Percentiles rank a stretch among this genome's conserved stretches.
Conservation (phyloP, 1,284 basidiomycete species). For the Blastosporella zonata region DNA sequence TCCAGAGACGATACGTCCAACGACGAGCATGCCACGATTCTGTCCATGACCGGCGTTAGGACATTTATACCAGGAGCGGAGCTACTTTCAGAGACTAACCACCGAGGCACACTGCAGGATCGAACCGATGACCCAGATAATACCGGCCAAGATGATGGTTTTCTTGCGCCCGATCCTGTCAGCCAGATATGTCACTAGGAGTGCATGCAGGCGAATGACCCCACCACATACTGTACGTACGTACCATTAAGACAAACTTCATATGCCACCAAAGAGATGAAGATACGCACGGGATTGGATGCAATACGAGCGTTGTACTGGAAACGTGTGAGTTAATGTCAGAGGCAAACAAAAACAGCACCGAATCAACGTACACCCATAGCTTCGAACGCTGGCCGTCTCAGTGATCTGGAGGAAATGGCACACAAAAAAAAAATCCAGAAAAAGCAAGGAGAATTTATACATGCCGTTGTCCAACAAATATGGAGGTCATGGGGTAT, state of each 20-base stretch:
- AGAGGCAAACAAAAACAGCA: not conserved
- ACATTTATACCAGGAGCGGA: not conserved
- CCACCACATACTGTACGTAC: slow-evolving; percentile 55
- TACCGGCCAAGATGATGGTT: slow-evolving; percentile 58
- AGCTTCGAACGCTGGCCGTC: not conserved
- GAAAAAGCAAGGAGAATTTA: slow-evolving; percentile 2
- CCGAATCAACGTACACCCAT: slow-evolving; percentile 19
- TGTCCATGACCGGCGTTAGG: slow-evolving; percentile 22
- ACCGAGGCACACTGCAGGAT: slow-evolving; percentile 64
- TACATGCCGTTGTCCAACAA: not conserved
- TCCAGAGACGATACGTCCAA: slow-evolving; percentile 64
- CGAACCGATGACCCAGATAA: slow-evolving; percentile 72
- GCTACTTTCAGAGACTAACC: slow-evolving; percentile 30
- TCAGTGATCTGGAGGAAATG: not conserved
- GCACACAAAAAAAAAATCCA: not conserved
- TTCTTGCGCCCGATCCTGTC: slow-evolving; percentile 66
- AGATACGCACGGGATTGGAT: slow-evolving; percentile 38
- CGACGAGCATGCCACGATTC: slow-evolving; percentile 68
- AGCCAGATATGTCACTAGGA: slow-evolving; percentile 58
- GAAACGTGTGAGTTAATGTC: slow-evolving; percentile 4
- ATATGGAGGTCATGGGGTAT: not conserved
- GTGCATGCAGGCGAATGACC: slow-evolving; percentile 77
- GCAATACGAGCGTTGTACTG: slow-evolving; percentile 50
- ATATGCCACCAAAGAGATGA: not conserved
- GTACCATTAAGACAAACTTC: slow-evolving; percentile 1